These are phyloP conservation scores for Candida frijolesensis DNA, from an alignment of 1,139 yeast species.

Conservation along the genomic window DNA sequence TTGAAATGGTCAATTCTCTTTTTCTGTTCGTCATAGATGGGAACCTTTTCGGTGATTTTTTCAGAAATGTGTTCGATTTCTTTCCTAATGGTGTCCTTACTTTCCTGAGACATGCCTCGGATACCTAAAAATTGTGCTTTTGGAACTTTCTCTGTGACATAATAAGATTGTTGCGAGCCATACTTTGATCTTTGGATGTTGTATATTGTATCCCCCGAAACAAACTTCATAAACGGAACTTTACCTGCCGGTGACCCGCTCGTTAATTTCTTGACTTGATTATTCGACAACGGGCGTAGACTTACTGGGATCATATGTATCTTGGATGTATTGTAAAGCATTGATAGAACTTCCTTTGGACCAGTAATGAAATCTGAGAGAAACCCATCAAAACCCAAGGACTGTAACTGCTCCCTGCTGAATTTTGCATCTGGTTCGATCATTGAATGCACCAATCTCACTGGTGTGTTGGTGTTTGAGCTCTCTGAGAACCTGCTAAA, in stretches of 20 bases:
- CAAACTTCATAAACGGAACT: constrained; percentile 54
- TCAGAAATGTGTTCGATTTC: constrained; percentile 1
- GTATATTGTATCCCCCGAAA: constrained; percentile 60
- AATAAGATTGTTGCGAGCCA: constrained; percentile 55
- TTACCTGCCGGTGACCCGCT: constrained; percentile 33
- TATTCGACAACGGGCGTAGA: constrained; percentile 38
- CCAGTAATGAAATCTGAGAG: constrained; percentile 73
- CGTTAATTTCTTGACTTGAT: constrained; percentile 42
- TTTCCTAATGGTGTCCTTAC: constrained; percentile 24
- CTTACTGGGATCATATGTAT: constrained; percentile 70
- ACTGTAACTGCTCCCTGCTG: constrained; percentile 35
- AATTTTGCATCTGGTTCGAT: constrained; percentile 19
- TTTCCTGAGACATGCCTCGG: constrained; percentile 45
- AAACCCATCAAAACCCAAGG: constrained; percentile 78
- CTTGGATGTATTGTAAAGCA: constrained; percentile 64
- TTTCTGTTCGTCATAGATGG: constrained; percentile 3
- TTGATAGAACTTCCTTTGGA: constrained; percentile 70
- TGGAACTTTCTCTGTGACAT: constrained; percentile 37
- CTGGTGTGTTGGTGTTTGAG: constrained; percentile 38
- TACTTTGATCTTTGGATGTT: constrained; percentile 56
- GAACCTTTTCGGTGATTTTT: constrained; percentile 8
- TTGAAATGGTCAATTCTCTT: background rate
- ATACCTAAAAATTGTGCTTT: constrained; percentile 41
- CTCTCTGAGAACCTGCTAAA: constrained; percentile 32
- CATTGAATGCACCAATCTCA: constrained; percentile 27